A percentile compares a stretch with the other conserved stretches of the same genome.
Evolutionary conservation across 2,329 filamentous ascomycete species (phyloP).

Genomic region (Graphilbum ipis-grandicollis): DNA sequence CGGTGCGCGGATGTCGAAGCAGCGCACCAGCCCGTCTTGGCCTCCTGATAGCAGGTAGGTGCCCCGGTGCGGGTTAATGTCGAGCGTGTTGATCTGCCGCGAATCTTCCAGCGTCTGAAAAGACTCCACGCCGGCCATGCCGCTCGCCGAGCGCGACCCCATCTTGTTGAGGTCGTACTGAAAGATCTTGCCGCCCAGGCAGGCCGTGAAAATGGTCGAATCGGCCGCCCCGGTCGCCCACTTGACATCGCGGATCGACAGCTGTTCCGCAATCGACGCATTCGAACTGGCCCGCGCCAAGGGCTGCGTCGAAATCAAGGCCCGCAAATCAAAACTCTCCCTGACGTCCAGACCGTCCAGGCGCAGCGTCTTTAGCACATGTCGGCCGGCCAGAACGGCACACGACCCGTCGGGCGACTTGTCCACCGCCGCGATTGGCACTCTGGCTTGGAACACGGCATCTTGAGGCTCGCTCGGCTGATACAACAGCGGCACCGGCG

Average conservation of each 20-base stretch:
- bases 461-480: constrained; percentile 39
- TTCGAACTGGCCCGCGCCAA: constrained; percentile 22
- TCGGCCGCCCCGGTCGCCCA: constrained; percentile 30
- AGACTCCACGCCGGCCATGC: constrained; percentile 28
- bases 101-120: constrained; percentile 43
- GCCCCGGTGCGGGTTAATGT: constrained; percentile 41
- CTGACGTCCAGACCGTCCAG: constrained; percentile 34
- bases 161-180: constrained; percentile 41
- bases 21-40: constrained; percentile 44
- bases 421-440: constrained; percentile 40
- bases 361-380: constrained; percentile 42
- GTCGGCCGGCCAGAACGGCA: constrained; percentile 39
- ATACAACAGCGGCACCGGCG: constrained; percentile 24
- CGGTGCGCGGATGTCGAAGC: constrained; percentile 38
- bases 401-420: constrained; percentile 36
- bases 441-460: constrained; percentile 30
- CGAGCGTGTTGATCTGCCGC: constrained; percentile 45
- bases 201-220: constrained; percentile 42
- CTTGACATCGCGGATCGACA: constrained; percentile 46
- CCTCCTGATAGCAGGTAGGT: constrained; percentile 44
- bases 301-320: constrained; percentile 31
- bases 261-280: constrained; percentile 31
- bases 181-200: constrained; percentile 46
- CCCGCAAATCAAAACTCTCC: constrained; percentile 40
- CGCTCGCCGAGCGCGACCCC: constrained; percentile 20